Evolutionary conservation across 73 alveolate genomes (phyloP).

Genomic region (Tetrahymena malaccensis): DNA sequence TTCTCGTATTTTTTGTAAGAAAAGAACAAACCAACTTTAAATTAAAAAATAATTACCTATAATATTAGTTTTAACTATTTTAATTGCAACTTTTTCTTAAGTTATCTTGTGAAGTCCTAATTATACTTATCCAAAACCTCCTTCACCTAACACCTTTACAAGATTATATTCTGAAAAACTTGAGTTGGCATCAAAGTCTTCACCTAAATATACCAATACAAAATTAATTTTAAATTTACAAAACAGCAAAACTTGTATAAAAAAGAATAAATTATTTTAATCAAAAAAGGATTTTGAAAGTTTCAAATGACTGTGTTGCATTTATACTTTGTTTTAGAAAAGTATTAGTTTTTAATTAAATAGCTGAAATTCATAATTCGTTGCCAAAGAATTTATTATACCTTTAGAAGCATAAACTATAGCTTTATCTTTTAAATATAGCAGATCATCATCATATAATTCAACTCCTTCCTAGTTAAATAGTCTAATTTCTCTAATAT

Average conservation of each 20-base stretch:
- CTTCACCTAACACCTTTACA: constrained; percentile 41
- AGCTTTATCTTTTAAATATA: background rate
- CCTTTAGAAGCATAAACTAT: background rate
- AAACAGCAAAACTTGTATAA: no score
- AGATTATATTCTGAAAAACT: constrained; percentile 37
- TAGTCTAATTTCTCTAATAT: background rate
- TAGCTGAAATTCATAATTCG: background rate
- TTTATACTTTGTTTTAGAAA: background rate
- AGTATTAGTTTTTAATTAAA: background rate
- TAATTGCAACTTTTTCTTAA: constrained; percentile 39
- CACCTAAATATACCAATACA: constrained; percentile 19
- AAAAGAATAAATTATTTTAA: no score
- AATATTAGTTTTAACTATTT: constrained; percentile 15
- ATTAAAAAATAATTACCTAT: background rate
- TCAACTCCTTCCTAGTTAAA: background rate
- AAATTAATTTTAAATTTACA: background rate
- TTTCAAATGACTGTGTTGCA: background rate
- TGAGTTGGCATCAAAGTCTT: constrained; percentile 32
- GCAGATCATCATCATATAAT: background rate
- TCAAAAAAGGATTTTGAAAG: background rate
- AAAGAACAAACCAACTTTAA: background rate
- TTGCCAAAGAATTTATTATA: background rate
- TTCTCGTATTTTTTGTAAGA: background rate
- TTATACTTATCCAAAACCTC: constrained; percentile 45
- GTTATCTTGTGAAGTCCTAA: constrained; percentile 39